These are phyloP conservation scores for Castanea crenata DNA, from an alignment of 306 rosid species.

Conservation along the genomic window DNA sequence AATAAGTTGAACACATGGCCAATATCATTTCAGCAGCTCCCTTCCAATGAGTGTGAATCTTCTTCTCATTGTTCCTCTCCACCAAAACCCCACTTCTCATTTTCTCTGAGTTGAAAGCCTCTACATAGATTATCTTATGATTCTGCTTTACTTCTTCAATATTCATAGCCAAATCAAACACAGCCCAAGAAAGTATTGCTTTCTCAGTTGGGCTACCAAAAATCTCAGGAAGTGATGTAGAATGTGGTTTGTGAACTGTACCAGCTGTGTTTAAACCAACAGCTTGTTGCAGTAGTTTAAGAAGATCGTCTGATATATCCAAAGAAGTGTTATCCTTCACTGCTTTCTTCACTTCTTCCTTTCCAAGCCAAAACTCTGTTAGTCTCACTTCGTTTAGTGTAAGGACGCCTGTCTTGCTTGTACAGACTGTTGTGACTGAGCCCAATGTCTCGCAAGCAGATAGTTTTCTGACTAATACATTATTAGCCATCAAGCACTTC, in stretches of 20 bases:
- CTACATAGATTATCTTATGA: conserved; percentile 15
- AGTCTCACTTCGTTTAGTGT: conserved; percentile 26
- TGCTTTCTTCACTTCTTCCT: conserved; percentile 1
- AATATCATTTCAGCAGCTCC: conserved; percentile 32
- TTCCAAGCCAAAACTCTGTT: conserved; percentile 26
- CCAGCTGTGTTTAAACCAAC: conserved; percentile 27
- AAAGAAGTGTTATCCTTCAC: not conserved
- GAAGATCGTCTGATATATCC: not conserved
- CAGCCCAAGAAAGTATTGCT: conserved; percentile 25
- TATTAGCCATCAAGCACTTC: conserved; percentile 27
- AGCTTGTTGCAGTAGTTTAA: conserved; percentile 16
- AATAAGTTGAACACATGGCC: conserved; percentile 21
- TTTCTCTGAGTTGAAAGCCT: conserved; percentile 21
- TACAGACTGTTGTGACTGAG: conserved; percentile 22
- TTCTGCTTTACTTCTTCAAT: conserved; percentile 14
- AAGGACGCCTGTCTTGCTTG: conserved; percentile 20
- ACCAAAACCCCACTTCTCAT: conserved; percentile 24
- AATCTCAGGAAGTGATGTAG: conserved; percentile 12
- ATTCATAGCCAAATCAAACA: conserved; percentile 10
- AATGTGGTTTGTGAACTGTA: conserved; percentile 4
- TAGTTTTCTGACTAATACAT: conserved; percentile 26
- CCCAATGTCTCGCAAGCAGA: conserved; percentile 30
- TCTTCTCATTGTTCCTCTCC: not conserved
- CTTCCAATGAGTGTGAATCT: conserved; percentile 17
- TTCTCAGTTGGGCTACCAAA: conserved; percentile 28